A percentile compares a stretch with the other conserved stretches of the same genome.
Conservation (phyloP, 2,329 filamentous ascomycete species). For the Cladosporium austrohemisphaericum region DNA sequence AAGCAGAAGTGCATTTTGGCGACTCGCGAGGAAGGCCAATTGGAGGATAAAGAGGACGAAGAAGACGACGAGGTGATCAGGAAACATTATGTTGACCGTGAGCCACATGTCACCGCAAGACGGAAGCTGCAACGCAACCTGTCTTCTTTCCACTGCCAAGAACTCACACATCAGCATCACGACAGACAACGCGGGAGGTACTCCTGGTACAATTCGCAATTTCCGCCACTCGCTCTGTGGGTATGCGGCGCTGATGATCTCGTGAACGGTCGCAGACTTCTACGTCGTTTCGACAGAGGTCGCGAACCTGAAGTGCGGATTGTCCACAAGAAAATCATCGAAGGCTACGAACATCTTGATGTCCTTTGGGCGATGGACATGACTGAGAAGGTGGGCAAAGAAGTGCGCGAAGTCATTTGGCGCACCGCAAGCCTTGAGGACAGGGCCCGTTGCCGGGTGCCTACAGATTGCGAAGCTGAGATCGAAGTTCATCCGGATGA, state of each 20-base stretch:
- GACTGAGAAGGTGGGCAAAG: slow-evolving; percentile 74
- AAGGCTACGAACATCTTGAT: slow-evolving; percentile 89
- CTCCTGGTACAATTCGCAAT: slow-evolving; percentile 78
- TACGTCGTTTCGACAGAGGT: slow-evolving; percentile 69
- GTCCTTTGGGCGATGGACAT: slow-evolving; percentile 93
- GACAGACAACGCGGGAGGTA: slow-evolving; percentile 36
- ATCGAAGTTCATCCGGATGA: slow-evolving; percentile 14
- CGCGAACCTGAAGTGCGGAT: slow-evolving; percentile 77
- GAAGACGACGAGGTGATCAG: slow-evolving; percentile 39
- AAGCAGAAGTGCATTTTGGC: slow-evolving; percentile 82
- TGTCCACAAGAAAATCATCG: slow-evolving; percentile 77
- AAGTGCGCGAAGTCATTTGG: slow-evolving; percentile 81
- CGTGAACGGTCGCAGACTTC: slow-evolving; percentile 73
- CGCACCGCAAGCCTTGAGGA: slow-evolving; percentile 60
- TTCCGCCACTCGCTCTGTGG: slow-evolving; percentile 85
- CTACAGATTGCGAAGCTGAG: slow-evolving; percentile 52
- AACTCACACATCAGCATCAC: slow-evolving; percentile 29
- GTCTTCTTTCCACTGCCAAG: slow-evolving; percentile 29
- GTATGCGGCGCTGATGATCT: slow-evolving; percentile 77
- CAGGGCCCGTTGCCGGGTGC: slow-evolving; percentile 59
- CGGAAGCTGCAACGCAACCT: slow-evolving; percentile 30
- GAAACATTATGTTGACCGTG: slow-evolving; percentile 32
- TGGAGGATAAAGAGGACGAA: slow-evolving; percentile 54
- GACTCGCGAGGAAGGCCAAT: slow-evolving; percentile 65
- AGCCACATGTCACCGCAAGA: slow-evolving; percentile 26